These are phyloP conservation scores for Peronospora belbahrii DNA, from an alignment of 352 stramenopile genomes.

Conservation along the genomic window DNA sequence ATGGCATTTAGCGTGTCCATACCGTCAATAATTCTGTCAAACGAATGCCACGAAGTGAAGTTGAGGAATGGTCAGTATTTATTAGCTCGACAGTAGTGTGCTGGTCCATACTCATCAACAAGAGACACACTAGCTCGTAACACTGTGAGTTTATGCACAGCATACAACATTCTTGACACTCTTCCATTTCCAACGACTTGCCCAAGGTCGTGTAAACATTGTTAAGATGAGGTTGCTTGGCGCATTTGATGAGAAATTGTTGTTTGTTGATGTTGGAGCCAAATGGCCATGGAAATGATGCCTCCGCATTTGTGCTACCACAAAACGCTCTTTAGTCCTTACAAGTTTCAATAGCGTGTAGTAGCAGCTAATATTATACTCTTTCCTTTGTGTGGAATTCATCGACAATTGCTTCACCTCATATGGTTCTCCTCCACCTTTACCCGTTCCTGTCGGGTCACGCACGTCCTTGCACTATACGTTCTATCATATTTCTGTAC, in stretches of 20 bases:
- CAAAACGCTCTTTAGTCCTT: not conserved
- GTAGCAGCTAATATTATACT: conserved; percentile 19
- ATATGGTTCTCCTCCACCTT: conserved; percentile 88
- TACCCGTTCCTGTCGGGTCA: conserved; percentile 87
- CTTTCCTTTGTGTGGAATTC: conserved; percentile 88
- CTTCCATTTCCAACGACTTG: conserved; percentile 48
- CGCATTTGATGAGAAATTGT: conserved; percentile 98
- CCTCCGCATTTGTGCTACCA: conserved; percentile 80
- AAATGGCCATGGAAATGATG: conserved; percentile 90
- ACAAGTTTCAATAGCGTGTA: not conserved
- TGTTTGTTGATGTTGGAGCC: conserved; percentile 89
- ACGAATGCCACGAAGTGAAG: conserved; percentile 1
- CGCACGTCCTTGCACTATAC: conserved; percentile 87
- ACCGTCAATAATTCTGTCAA: conserved; percentile 86
- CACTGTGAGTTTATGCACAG: conserved; percentile 9
- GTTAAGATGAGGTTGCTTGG: conserved; percentile 95
- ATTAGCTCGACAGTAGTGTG: conserved; percentile 7
- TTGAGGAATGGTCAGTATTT: conserved; percentile 20
- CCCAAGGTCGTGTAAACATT: conserved; percentile 98
- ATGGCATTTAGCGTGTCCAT: conserved; percentile 96
- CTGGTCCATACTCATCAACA: not conserved
- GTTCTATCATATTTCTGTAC: conserved; percentile 77
- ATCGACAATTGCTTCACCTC: conserved; percentile 83
- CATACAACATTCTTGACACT: not conserved
- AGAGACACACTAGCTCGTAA: conserved; percentile 11